Evolutionary conservation across 2,329 filamentous ascomycete species (phyloP), one percentile per base, ranked within the genome.

Genomic region (Aspergillus sp.): DNA sequence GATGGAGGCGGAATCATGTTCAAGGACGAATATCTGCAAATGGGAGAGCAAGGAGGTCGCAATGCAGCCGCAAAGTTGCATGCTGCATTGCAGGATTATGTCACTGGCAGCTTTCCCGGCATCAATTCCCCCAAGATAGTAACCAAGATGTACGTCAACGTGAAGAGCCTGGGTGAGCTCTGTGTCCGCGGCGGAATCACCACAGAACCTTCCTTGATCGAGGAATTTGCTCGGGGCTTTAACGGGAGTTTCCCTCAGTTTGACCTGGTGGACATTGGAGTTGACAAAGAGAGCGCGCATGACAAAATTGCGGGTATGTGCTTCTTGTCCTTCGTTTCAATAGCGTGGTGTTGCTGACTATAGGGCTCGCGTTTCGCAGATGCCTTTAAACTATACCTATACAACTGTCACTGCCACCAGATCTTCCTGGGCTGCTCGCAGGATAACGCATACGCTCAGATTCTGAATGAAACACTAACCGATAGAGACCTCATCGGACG

Each of bases 381-480:
- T 58, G 71, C 72, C 21, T 79, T 86, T 67, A 79, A 80, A 59
- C 65, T 82, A 45, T 76, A 80, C 65, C 69, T 83, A 47, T 74
- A 79, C 66, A 79, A 85, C 59, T 79, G 77, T 56, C 82, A 84
- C 59, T 86, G 83, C 62, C 81, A 81, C 49, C 81, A 84, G 51
- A 78, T 86, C 48, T 71, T 85, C 45, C 73, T 86, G 32, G 84
- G 82, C 7, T 84, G 82, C 65, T 81, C 80, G 13, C 78, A 81
- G 53, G 80, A 82, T 66, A 78, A 77, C 50, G 75, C 78, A 19
- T 85, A 83, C 64, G 76, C 77, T 20, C 72, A 74, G 10, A 68
- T 80, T 32, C 69, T 86, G 10, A 77, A 82, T 61, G 74, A 80
- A 31, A 75, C 76, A 47, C 64, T 74, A 45, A 69, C 71, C 52